Percentiles rank a stretch among this genome's conserved stretches.
phyloP scores from a whole-genome alignment of 1,284 basidiomycete species.

The Moniliophthora roreri region DNA sequence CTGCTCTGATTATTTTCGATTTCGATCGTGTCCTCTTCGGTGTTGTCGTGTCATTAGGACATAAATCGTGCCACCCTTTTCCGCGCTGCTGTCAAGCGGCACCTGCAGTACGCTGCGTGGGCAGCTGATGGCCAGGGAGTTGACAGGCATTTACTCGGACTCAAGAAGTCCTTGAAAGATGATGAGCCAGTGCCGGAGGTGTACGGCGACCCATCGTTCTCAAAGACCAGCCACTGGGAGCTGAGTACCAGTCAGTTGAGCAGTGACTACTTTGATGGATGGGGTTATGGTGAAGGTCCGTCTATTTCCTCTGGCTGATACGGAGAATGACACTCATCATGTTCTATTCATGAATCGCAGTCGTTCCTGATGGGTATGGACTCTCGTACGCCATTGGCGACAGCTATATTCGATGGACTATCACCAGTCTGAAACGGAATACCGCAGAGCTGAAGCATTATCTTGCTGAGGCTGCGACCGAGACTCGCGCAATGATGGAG shows the following conservation, averaged over 20 bases:
- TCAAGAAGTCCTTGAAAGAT: slow-evolving; percentile 80
- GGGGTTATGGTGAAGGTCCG: slow-evolving; percentile 96
- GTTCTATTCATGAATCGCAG: slow-evolving; percentile 33
- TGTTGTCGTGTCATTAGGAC: slow-evolving; percentile 41
- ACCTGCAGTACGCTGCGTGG: slow-evolving; percentile 87
- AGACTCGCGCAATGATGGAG: slow-evolving; percentile 76
- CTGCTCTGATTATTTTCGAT: not conserved
- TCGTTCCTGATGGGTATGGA: slow-evolving; percentile 92
- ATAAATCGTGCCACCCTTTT: slow-evolving; percentile 69
- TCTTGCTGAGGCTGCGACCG: slow-evolving; percentile 78
- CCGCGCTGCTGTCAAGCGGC: slow-evolving; percentile 77
- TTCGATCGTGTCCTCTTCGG: slow-evolving; percentile 20
- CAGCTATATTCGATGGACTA: slow-evolving; percentile 88
- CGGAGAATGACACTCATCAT: slow-evolving; percentile 1
- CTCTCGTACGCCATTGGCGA: slow-evolving; percentile 92
- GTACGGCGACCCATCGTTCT: slow-evolving; percentile 79
- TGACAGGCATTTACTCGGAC: slow-evolving; percentile 92
- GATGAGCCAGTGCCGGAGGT: slow-evolving; percentile 79
- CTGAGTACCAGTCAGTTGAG: slow-evolving; percentile 90
- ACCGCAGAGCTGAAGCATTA: slow-evolving; percentile 70
- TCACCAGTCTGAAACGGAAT: slow-evolving; percentile 77
- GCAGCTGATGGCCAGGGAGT: slow-evolving; percentile 95
- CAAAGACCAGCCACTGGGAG: slow-evolving; percentile 84
- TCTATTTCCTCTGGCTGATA: slow-evolving; percentile 13
- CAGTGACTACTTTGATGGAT: slow-evolving; percentile 84